Conservation (phyloP, 192 early-diverging fungal genomes). For the Lobosporangium transversale region DNA sequence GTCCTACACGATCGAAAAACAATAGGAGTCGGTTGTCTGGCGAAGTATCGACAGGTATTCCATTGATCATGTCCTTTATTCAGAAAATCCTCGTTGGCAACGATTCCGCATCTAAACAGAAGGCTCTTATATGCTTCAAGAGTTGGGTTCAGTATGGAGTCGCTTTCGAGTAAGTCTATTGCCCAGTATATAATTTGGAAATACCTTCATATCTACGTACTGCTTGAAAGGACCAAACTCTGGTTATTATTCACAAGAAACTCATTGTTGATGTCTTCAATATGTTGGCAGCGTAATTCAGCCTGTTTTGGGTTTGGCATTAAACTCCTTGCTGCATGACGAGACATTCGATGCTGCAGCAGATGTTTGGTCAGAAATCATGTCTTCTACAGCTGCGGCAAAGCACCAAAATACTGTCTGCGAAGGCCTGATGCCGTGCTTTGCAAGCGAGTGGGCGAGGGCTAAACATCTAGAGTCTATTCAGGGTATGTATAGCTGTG, state of each 20-base stretch:
- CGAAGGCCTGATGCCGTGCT: conserved; percentile 57
- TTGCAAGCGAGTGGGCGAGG: conserved; percentile 60
- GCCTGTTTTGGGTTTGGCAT: conserved; percentile 53
- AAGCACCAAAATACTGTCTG: conserved; percentile 53
- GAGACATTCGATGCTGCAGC: conserved; percentile 60
- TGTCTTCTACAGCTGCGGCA: conserved; percentile 53
- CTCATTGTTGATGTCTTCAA: too few species aligned
- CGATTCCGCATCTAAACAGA: conserved; percentile 52
- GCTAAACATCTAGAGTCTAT: conserved; percentile 54
- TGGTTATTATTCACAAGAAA: too few species aligned
- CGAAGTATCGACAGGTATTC: conserved; percentile 20
- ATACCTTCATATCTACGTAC: too few species aligned
- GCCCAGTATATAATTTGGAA: background rate
- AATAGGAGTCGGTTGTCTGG: too few species aligned
- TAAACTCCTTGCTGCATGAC: conserved; percentile 54
- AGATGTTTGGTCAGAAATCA: conserved; percentile 64
- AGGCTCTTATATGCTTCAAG: conserved; percentile 58
- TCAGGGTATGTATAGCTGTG: conserved; percentile 48
- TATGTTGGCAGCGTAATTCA: conserved; percentile 57
- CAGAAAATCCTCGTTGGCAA: conserved; percentile 27
- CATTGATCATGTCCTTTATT: conserved; percentile 28
- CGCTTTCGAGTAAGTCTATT: conserved; percentile 57
- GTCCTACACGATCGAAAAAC: too few species aligned
- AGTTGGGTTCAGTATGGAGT: conserved; percentile 68
- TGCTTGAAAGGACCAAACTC: too few species aligned